A percentile compares a stretch with the other conserved stretches of the same genome.
Evolutionary conservation across 805 yeast genomes (phyloP).

Genomic region (Monosporozyma unispora): DNA sequence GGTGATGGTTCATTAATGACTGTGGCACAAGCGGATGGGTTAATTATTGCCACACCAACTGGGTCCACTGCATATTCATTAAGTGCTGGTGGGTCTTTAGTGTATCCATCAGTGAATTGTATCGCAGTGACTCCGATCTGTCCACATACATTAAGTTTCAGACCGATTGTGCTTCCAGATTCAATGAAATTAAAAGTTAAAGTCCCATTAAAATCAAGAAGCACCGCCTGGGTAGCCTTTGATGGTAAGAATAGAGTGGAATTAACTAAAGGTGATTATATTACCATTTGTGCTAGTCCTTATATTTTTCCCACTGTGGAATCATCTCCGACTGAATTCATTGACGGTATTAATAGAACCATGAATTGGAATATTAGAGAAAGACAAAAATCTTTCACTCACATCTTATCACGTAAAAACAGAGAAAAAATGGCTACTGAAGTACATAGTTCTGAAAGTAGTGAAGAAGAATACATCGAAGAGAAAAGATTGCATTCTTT

Average conservation of each 20-base stretch:
- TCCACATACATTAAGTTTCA: conserved; percentile 84
- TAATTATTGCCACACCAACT: conserved; percentile 86
- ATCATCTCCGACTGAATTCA: conserved; percentile 60
- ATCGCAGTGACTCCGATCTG: conserved; percentile 89
- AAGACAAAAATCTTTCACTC: conserved; percentile 67
- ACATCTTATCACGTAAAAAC: conserved; percentile 15
- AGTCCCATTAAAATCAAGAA: conserved; percentile 70
- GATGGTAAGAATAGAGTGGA: conserved; percentile 88
- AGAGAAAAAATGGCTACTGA: conserved; percentile 12
- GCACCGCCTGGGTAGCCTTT: conserved; percentile 92
- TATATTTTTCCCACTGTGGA: conserved; percentile 89
- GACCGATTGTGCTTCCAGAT: conserved; percentile 87
- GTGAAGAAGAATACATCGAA: conserved; percentile 9
- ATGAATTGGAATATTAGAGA: conserved; percentile 90
- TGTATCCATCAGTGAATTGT: conserved; percentile 90
- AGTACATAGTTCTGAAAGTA: conserved; percentile 2
- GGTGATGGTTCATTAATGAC: conserved; percentile 81
- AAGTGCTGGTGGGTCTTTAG: conserved; percentile 89
- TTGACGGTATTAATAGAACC: conserved; percentile 76
- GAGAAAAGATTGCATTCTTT: background rate
- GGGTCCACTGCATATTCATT: conserved; percentile 93
- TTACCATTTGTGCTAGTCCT: conserved; percentile 73
- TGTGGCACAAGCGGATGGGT: conserved; percentile 87
- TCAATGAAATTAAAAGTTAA: conserved; percentile 76
- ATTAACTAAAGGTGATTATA: conserved; percentile 69